Evolutionary conservation across 129 eudicot genomes (phyloP), one percentile per base, ranked within the genome.

Genomic region (Artemisia annua): DNA sequence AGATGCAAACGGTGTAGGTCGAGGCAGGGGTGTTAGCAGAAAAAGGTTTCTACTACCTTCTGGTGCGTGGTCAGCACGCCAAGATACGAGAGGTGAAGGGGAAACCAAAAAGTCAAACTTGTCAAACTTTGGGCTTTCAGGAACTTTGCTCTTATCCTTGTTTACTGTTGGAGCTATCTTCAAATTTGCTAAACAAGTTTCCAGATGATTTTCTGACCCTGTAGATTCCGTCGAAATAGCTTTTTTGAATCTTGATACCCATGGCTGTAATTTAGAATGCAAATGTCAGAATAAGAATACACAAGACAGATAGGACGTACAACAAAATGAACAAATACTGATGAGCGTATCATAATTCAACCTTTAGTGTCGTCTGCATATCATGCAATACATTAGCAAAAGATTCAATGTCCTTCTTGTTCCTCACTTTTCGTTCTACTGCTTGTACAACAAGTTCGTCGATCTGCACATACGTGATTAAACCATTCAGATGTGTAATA

Each of bases 31-130:
- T 3, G 96, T 94, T 67, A 94, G 89, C 76, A 90, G 57, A 79
- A 90, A 94, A 30, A 94, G 82, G 78, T 86, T 96, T 80, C 84
- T 79, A 61, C 98, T 88, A 48, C 81, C 85, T 39, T 87, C 96
- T 28, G 70, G 71, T 32, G 81, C 67, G 71, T 85, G 75, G 64
- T 77, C 92, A 62, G 87, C 92, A 71, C 89, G 90, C 98, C 98
- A 94, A 30, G 97, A 90, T 62, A 94, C 98, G 1, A 94, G 96
- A 35, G 98, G 98, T 56, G 98, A 94, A 48, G 98, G 97, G 48
- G 98, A 94, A 39, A 94, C 87, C 70, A 90, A 75, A 18, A 86
- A 90, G 61, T 86, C 72, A 48, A 80, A 73, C 28, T 81, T 84
- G 70, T 75, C 66, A 28, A 57, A 22, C 67, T 81, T 84, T 16